Evolutionary conservation across 495 filamentous ascomycete species (phyloP).

Genomic region (Schizothecium vesticola): DNA sequence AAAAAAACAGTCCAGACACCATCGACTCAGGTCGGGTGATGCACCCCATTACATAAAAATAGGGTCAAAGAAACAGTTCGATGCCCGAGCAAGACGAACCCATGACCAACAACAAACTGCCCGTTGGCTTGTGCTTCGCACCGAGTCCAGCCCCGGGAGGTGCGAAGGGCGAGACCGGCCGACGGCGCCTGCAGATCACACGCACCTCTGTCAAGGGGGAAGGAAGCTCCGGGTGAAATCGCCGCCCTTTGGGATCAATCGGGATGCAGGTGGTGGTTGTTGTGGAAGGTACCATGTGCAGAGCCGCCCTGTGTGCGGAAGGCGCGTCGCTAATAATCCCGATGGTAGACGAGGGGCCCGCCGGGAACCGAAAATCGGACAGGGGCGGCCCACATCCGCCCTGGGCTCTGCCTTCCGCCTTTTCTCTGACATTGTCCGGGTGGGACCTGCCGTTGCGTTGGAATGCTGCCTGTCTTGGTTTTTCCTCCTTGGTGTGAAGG

Average conservation of each 20-base stretch:
- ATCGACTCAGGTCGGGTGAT: slow-evolving; percentile 7
- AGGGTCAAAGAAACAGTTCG: background rate
- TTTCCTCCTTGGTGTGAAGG: background rate
- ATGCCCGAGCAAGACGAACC: background rate
- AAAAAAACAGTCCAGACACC: background rate
- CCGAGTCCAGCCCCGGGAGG: background rate
- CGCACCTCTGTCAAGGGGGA: background rate
- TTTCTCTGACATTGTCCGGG: background rate
- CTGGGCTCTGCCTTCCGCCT: background rate
- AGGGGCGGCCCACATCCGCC: background rate
- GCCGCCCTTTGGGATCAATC: background rate
- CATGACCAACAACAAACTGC: background rate
- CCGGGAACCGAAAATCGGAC: background rate
- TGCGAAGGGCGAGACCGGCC: background rate
- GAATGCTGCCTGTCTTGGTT: background rate
- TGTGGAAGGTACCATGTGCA: background rate
- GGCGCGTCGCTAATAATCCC: slow-evolving; percentile 3
- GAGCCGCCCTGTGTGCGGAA: background rate
- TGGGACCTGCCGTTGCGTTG: background rate
- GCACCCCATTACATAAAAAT: slow-evolving; percentile 15
- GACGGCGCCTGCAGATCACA: background rate
- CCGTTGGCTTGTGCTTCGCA: too few relatives aligned
- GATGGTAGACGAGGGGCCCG: slow-evolving; percentile 11
- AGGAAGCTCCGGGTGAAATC: background rate
- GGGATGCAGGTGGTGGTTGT: background rate